These are phyloP conservation scores for Allodekkera sacchari DNA, from an alignment of 805 yeast genomes.

Conservation along the genomic window DNA sequence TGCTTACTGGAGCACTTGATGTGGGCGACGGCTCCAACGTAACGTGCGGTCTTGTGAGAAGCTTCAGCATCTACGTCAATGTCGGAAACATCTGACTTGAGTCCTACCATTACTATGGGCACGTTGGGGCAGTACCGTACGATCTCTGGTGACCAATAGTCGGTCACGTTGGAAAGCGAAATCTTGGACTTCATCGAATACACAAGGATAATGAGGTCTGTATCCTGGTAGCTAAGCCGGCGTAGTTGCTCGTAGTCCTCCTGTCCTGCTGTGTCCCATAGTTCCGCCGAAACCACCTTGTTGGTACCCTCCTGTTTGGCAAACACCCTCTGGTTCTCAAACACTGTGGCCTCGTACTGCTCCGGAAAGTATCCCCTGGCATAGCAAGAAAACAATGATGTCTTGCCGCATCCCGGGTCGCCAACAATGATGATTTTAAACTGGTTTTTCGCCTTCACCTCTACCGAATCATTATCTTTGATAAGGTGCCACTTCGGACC, in stretches of 20 bases:
- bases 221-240: constrained; percentile 82
- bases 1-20: constrained; percentile 73
- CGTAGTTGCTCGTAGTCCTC: constrained; percentile 84
- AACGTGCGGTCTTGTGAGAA: constrained; percentile 22
- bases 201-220: constrained; percentile 66
- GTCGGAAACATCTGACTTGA: constrained; percentile 61
- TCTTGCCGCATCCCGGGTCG: constrained; percentile 98
- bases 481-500: constrained; percentile 18
- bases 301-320: constrained; percentile 89
- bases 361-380: constrained; percentile 94
- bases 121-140: constrained; percentile 72
- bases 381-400: constrained; percentile 89
- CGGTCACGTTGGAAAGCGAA: constrained; percentile 65
- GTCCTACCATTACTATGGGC: constrained; percentile 75
- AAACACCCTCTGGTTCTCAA: constrained; percentile 87
- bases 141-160: constrained; percentile 85
- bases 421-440: constrained; percentile 78
- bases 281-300: constrained; percentile 74
- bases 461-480: constrained; percentile 24
- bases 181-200: constrained; percentile 58
- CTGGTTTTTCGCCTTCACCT: constrained; percentile 17
- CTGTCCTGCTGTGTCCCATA: constrained; percentile 97
- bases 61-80: constrained; percentile 17
- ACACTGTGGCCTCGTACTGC: constrained; percentile 95
- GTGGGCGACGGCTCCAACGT: constrained; percentile 63